Evolutionary conservation across 2,329 filamentous ascomycete genomes (phyloP).

Genomic region (Colletotrichum magnum): DNA sequence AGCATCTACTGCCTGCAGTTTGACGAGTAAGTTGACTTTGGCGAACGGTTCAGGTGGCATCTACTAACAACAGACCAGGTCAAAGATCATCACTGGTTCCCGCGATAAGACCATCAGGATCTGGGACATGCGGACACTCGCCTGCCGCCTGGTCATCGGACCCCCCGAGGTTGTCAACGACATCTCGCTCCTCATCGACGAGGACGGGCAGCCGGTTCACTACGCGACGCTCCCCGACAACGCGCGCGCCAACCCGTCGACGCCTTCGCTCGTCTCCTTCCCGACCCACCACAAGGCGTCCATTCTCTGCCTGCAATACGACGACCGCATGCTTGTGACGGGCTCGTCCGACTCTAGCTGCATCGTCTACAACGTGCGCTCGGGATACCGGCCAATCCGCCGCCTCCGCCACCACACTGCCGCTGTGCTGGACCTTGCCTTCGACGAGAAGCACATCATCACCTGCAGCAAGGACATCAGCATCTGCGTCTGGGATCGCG

Average conservation of each 20-base stretch:
- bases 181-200: slow-evolving; percentile 64
- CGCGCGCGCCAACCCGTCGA: slow-evolving; percentile 60
- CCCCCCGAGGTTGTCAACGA: slow-evolving; percentile 75
- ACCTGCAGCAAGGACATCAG: slow-evolving; percentile 97
- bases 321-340: slow-evolving; percentile 92
- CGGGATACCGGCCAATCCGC: slow-evolving; percentile 83
- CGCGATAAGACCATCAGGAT: slow-evolving; percentile 95
- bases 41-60: not conserved
- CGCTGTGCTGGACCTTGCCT: slow-evolving; percentile 93
- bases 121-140: slow-evolving; percentile 93
- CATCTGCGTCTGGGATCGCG: slow-evolving; percentile 94
- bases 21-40: slow-evolving; percentile 78
- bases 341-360: slow-evolving; percentile 93
- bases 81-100: slow-evolving; percentile 97
- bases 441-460: slow-evolving; percentile 92
- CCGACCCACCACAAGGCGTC: slow-evolving; percentile 86
- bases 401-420: slow-evolving; percentile 85
- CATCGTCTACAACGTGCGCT: slow-evolving; percentile 89
- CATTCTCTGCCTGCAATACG: slow-evolving; percentile 95
- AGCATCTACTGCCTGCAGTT: slow-evolving; percentile 99
- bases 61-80: slow-evolving; percentile 64
- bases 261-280: slow-evolving; percentile 70
- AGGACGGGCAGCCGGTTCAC: slow-evolving; percentile 66
- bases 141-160: slow-evolving; percentile 89
- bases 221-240: slow-evolving; percentile 69